phyloP scores from a whole-genome alignment of 352 stramenopile genomes.

The Aphanomyces invadans region DNA sequence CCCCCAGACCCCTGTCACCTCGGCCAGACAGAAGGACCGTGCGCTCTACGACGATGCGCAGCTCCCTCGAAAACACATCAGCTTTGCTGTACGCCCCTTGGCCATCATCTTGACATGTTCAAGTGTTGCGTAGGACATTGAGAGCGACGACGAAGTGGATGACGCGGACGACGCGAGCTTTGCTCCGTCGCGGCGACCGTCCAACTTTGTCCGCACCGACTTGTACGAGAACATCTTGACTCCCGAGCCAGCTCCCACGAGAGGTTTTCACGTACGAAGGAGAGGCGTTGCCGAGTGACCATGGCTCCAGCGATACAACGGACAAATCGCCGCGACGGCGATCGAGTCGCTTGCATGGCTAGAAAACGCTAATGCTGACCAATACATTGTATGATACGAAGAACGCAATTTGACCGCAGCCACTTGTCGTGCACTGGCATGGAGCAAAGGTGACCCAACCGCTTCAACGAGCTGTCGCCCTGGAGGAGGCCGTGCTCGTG shows the following conservation, averaged over 20 bases:
- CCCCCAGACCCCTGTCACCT: conserved; percentile 5
- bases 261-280: neutral
- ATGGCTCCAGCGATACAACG: no score
- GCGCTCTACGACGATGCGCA: neutral
- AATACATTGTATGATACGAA: no score
- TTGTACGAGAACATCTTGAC: neutral
- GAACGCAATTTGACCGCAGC: no score
- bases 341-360: neutral
- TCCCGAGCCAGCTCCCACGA: neutral
- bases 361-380: no score
- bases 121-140: neutral
- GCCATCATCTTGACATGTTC: neutral
- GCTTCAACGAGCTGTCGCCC: no score
- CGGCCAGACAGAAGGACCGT: neutral
- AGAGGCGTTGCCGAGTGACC: no score
- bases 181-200: neutral
- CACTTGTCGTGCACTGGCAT: no score
- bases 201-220: neutral
- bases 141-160: conserved; percentile 10
- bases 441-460: no score
- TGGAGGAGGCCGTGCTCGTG: no score
- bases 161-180: neutral
- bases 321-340: neutral
- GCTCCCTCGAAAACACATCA: conserved; percentile 5
- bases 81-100: neutral